Base-by-base conservation (phyloP, 2,329 filamentous ascomycete species). In the Gaeumannomyces tritici region DNA sequence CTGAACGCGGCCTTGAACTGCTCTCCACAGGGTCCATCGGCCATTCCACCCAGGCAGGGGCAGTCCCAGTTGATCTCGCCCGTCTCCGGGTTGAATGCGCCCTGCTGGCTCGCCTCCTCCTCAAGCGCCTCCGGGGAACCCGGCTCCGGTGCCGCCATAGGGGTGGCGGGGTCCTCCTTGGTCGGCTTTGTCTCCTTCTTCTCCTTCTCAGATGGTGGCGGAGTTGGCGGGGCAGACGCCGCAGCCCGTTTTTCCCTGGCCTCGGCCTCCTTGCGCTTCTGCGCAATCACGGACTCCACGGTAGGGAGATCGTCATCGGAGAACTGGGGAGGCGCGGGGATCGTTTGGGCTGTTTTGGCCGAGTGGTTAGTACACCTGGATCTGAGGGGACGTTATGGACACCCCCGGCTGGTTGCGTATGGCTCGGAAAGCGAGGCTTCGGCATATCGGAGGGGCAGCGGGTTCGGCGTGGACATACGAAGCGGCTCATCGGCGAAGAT, bases 1-100 rank as follows among this genome's bases (percentile, higher is more conserved):
- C 92, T 96, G 71, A 99, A 99, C 0, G 95, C 95, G 28, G 88
- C 87, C 80, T 89, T 92, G 83, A 99, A 99, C 71, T 98, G 88
- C 73, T 96, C 91, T 59, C 95, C 95, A 73, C 95, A 99, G 62
- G 95, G 95, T 0, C 95, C 95, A 72, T 96, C 79, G 9, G 95
- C 95, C 95, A 99, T 99, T 61, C 95, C 95, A 59, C 95, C 95
- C 42, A 99, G 80, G 74, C 95, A 99, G 21, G 95, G 95, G 76
- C 95, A 99, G 74, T 98, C 95, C 95, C 95, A 99, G 82, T 99
- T 99, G 78, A 99, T 99, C 83, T 99, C 95, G 69, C 60, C 95
- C 12, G 95, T 99, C 79, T 98, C 95, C 3, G 93, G 92, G 76
- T 99, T 96, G 80, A 98, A 99, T 1, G 95, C 95, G 62, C 91